Conservation (phyloP, 1,284 basidiomycete species). For the Malassezia dermatis region DNA sequence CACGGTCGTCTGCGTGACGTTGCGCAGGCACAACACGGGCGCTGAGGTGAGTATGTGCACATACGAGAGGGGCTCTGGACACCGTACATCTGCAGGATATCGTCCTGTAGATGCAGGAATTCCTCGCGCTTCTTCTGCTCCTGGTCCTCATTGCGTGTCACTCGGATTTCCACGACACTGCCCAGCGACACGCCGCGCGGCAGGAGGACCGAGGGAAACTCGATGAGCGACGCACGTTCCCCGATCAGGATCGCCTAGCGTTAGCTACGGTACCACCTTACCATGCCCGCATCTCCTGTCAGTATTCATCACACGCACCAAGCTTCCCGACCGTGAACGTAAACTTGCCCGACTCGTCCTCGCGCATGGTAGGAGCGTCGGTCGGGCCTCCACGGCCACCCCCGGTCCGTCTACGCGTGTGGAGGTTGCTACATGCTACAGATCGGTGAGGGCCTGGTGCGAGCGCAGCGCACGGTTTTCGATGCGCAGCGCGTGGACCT, state of each 20-base stretch:
- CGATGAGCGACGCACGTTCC: conserved; percentile 45
- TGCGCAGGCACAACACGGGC: conserved; percentile 33
- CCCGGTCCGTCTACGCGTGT: not conserved
- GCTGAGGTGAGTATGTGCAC: conserved; percentile 16
- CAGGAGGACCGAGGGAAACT: conserved; percentile 45
- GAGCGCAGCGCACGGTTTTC: conserved; percentile 21
- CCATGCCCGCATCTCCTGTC: conserved; percentile 17
- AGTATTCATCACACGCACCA: conserved; percentile 12
- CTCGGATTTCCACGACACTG: conserved; percentile 44
- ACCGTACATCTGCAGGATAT: conserved; percentile 42
- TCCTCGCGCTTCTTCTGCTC: conserved; percentile 33
- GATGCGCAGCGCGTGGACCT: conserved; percentile 22
- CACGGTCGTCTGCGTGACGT: conserved; percentile 44
- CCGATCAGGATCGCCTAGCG: conserved; percentile 48
- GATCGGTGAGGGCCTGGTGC: not conserved
- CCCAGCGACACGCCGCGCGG: conserved; percentile 39
- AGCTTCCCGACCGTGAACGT: conserved; percentile 48
- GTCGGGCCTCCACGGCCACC: not conserved
- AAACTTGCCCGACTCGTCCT: conserved; percentile 13
- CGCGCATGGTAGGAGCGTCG: not conserved
- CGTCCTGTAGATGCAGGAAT: conserved; percentile 41
- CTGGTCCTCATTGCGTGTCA: conserved; percentile 36
- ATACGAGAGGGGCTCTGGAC: conserved; percentile 29
- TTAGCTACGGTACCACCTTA: conserved; percentile 1
- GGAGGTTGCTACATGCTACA: not conserved